Evolutionary conservation across 805 yeast species (phyloP).

Genomic region (Starmerella khaoyaiensis): DNA sequence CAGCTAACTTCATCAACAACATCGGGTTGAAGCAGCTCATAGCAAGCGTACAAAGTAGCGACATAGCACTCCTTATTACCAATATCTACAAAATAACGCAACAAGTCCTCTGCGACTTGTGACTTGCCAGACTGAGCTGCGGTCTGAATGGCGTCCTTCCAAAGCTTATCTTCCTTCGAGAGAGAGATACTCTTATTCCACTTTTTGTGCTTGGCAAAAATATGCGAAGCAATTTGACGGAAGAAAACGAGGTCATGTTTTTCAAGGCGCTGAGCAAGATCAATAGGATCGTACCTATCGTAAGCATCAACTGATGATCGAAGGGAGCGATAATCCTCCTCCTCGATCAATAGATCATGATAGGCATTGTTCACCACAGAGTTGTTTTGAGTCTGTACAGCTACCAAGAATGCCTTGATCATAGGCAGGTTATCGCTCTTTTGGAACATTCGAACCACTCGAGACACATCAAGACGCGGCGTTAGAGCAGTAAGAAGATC

Average conservation of each 20-base stretch:
- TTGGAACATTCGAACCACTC: slow-evolving; percentile 88
- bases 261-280: slow-evolving; percentile 84
- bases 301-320: slow-evolving; percentile 75
- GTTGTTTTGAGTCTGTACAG: slow-evolving; percentile 80
- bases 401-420: slow-evolving; percentile 86
- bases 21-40: slow-evolving; percentile 66
- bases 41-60: slow-evolving; percentile 77
- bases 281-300: slow-evolving; percentile 85
- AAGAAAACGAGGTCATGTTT: slow-evolving; percentile 82
- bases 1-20: slow-evolving; percentile 81
- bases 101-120: slow-evolving; percentile 76
- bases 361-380: slow-evolving; percentile 88
- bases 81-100: slow-evolving; percentile 87
- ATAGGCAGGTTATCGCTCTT: slow-evolving; percentile 92
- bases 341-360: slow-evolving; percentile 90
- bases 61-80: slow-evolving; percentile 93
- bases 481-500: slow-evolving; percentile 75
- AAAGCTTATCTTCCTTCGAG: slow-evolving; percentile 79
- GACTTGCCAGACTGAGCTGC: slow-evolving; percentile 68
- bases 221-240: slow-evolving; percentile 89
- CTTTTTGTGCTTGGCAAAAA: slow-evolving; percentile 88
- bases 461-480: slow-evolving; percentile 83
- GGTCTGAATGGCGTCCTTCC: slow-evolving; percentile 89
- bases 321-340: slow-evolving; percentile 86
- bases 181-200: slow-evolving; percentile 80